These are phyloP conservation scores for Diaporthe citrichinensis DNA, from an alignment of 2,329 filamentous ascomycete genomes.

Conservation along the genomic window DNA sequence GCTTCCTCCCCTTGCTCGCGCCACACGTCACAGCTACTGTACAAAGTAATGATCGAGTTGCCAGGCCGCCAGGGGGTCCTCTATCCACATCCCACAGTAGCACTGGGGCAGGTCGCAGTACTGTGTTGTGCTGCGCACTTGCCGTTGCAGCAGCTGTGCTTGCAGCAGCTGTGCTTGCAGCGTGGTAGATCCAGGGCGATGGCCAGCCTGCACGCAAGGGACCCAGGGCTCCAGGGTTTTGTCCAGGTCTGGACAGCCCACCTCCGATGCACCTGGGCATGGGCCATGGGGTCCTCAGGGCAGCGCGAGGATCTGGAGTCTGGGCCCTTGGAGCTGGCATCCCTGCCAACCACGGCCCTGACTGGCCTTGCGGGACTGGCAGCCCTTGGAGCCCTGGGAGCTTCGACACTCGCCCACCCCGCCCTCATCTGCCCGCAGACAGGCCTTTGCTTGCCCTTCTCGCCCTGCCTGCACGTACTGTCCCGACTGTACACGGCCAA, in stretches of 20 bases:
- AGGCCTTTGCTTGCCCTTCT: slow-evolving; percentile 28
- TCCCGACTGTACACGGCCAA: neutral
- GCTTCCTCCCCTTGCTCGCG: slow-evolving; percentile 15
- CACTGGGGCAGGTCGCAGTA: neutral
- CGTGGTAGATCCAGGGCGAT: slow-evolving; percentile 18
- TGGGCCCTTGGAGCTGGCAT: slow-evolving; percentile 19
- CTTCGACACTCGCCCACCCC: slow-evolving; percentile 30
- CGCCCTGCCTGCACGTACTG: slow-evolving; percentile 14
- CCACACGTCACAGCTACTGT: slow-evolving; percentile 35
- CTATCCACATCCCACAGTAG: slow-evolving; percentile 4
- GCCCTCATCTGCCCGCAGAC: slow-evolving; percentile 32
- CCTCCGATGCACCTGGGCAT: neutral
- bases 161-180: too few species aligned
- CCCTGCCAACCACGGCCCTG: neutral
- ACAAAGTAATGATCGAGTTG: slow-evolving; percentile 11
- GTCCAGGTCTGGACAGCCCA: neutral
- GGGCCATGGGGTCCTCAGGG: slow-evolving; percentile 10
- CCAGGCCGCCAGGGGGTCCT: neutral
- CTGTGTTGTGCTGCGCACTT: slow-evolving; percentile 1
- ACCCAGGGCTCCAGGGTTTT: slow-evolving; percentile 10
- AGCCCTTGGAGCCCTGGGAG: slow-evolving; percentile 14
- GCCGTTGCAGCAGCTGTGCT: slow-evolving; percentile 15
- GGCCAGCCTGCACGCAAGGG: slow-evolving; percentile 4
- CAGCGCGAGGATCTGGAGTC: slow-evolving; percentile 12
- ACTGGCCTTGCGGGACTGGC: neutral